Conservation (phyloP, 768 basidiomycete species). For the Suillus fuscotomentosus region DNA sequence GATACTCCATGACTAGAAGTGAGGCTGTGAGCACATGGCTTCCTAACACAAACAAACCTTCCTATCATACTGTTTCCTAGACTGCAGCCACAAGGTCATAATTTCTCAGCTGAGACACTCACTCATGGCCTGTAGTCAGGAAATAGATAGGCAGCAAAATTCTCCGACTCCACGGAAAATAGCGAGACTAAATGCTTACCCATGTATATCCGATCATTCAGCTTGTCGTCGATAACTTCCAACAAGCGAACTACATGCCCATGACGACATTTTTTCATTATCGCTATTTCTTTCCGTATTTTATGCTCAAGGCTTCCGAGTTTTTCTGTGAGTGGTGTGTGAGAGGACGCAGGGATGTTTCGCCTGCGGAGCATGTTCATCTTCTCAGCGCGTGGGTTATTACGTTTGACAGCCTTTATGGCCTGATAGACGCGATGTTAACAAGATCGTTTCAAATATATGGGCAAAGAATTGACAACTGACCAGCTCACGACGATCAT, state of each 20-base stretch:
- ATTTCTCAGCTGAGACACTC: constrained; percentile 30
- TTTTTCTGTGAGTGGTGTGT: constrained; percentile 62
- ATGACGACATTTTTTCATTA: constrained; percentile 96
- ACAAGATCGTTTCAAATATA: constrained; percentile 8
- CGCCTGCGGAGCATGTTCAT: constrained; percentile 54
- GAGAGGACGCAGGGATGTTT: constrained; percentile 40
- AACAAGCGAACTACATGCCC: constrained; percentile 86
- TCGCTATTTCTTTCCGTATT: constrained; percentile 92
- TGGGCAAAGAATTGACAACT: constrained; percentile 21
- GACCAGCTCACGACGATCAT: constrained; percentile 46
- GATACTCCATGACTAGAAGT: constrained; percentile 87
- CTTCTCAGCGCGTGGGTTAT: constrained; percentile 68
- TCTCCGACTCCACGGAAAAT: constrained; percentile 13
- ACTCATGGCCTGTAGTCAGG: constrained; percentile 24
- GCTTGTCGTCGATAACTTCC: constrained; percentile 93
- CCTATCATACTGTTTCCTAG: constrained; percentile 32
- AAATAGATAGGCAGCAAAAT: constrained; percentile 21
- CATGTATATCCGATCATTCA: constrained; percentile 89
- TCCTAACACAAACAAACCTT: constrained; percentile 11
- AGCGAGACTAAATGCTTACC: constrained; percentile 52
- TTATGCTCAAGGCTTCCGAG: constrained; percentile 75
- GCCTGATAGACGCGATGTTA: constrained; percentile 45
- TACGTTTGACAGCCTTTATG: constrained; percentile 75
- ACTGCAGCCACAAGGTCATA: constrained; percentile 31
- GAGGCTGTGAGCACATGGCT: constrained; percentile 19